Conservation (phyloP, 345 rosid species). For the Pistacia vera region DNA sequence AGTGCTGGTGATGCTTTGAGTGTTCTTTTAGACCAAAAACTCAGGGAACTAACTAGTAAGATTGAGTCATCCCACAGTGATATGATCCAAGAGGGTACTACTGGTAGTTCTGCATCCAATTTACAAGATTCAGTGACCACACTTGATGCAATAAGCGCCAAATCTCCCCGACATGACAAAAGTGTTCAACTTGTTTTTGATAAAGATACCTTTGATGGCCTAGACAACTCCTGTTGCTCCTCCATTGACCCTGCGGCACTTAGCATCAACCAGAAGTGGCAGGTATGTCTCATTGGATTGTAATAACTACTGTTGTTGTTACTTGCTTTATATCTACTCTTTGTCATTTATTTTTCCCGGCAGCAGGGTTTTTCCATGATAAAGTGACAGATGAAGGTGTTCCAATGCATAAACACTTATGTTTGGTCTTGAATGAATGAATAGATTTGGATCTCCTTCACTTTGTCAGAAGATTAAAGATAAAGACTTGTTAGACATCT, state of each 20-base stretch:
- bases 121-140: constrained; percentile 34
- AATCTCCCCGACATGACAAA: constrained; percentile 33
- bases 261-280: constrained; percentile 40
- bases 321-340: neutral
- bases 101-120: constrained; percentile 35
- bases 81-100: constrained; percentile 45
- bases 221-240: constrained; percentile 38
- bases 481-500: neutral
- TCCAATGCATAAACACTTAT: no score
- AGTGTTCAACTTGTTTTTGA: constrained; percentile 39
- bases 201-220: constrained; percentile 31
- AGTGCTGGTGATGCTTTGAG: constrained; percentile 59
- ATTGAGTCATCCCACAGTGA: constrained; percentile 54
- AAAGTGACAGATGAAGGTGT: no score
- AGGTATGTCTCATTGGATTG: constrained; percentile 48
- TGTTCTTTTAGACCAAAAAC: constrained; percentile 74
- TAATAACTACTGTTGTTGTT: constrained; percentile 8
- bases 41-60: constrained; percentile 62
- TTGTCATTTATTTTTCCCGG: neutral
- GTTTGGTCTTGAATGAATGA: no score
- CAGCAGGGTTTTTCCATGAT: no score
- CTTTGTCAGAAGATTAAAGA: no score
- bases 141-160: constrained; percentile 23
- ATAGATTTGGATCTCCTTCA: no score
- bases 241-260: constrained; percentile 28